Percentiles rank a stretch among this genome's conserved stretches.
Conservation (phyloP, 2,329 filamentous ascomycete species). For the Colletotrichum sp. region DNA sequence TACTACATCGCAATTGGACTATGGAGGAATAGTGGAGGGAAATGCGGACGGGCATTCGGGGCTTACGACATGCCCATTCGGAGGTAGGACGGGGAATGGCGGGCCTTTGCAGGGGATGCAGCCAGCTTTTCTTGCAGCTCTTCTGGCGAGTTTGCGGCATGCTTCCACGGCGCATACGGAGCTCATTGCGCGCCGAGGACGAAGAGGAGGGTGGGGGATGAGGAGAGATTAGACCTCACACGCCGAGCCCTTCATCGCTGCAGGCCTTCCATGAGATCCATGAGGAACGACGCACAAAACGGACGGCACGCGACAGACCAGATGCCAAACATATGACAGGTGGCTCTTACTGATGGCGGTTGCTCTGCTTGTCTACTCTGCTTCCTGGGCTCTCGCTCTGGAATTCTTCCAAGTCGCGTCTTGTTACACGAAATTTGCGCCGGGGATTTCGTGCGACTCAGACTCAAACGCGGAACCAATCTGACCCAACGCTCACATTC, state of each 20-base stretch:
- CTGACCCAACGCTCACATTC: background rate
- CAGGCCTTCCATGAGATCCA: background rate
- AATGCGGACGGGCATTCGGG: slow-evolving; percentile 10
- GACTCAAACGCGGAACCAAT: background rate
- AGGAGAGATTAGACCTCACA: background rate
- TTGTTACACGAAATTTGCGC: background rate
- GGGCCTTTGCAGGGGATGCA: background rate
- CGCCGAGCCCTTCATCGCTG: background rate
- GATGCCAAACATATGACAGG: background rate
- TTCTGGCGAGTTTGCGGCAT: background rate
- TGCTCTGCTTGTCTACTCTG: background rate
- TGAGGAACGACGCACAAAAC: background rate
- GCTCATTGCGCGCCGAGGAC: slow-evolving; percentile 2
- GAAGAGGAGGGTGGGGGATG: background rate
- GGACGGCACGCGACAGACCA: background rate
- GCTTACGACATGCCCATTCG: slow-evolving; percentile 10
- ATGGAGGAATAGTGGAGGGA: background rate
- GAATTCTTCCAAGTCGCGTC: background rate
- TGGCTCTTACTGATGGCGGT: background rate
- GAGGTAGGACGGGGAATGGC: slow-evolving; percentile 10
- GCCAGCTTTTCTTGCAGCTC: background rate
- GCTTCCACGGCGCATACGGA: background rate
- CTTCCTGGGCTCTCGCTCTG: background rate
- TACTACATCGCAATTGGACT: slow-evolving; percentile 1
- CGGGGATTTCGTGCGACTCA: background rate